phyloP scores from a whole-genome alignment of 805 yeast genomes.

The Nakazawaea wickerhamii region DNA sequence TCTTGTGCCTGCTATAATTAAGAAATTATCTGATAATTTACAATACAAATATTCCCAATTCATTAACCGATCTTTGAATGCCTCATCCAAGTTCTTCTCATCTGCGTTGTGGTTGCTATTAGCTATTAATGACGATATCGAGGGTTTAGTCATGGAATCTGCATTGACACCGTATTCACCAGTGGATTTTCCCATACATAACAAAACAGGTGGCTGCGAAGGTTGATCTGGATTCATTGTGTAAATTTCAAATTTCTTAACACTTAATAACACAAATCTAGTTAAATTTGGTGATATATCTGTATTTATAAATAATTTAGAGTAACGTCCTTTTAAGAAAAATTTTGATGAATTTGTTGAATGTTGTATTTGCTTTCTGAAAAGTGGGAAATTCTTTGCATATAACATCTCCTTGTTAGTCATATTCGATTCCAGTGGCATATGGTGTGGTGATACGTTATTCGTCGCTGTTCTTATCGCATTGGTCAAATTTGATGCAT shows the following conservation, averaged over 20 bases:
- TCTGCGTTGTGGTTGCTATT: conserved; percentile 25
- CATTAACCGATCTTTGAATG: conserved; percentile 29
- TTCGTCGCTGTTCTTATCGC: conserved; percentile 10
- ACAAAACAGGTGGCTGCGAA: conserved; percentile 45
- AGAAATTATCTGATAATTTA: conserved; percentile 48
- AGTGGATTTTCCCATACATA: conserved; percentile 62
- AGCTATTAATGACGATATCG: conserved; percentile 18
- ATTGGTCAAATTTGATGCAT: conserved; percentile 6
- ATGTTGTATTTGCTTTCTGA: conserved; percentile 55
- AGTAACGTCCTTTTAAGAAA: conserved; percentile 33
- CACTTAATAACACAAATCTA: conserved; percentile 59
- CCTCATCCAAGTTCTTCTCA: conserved; percentile 18
- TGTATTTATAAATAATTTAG: conserved; percentile 47
- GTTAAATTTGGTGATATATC: conserved; percentile 61
- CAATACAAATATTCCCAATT: conserved; percentile 61
- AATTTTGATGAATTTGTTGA: conserved; percentile 45
- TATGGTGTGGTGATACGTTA: conserved; percentile 9
- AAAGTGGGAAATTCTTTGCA: conserved; percentile 78
- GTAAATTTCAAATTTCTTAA: conserved; percentile 71
- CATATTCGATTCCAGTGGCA: conserved; percentile 1
- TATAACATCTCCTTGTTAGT: conserved; percentile 55
- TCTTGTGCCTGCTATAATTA: conserved; percentile 67
- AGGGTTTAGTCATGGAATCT: conserved; percentile 30
- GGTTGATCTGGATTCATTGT: conserved; percentile 39
- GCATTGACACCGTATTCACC: conserved; percentile 61